Evolutionary conservation across 805 yeast species (phyloP).

Genomic region (Teunomyces tritomae): DNA sequence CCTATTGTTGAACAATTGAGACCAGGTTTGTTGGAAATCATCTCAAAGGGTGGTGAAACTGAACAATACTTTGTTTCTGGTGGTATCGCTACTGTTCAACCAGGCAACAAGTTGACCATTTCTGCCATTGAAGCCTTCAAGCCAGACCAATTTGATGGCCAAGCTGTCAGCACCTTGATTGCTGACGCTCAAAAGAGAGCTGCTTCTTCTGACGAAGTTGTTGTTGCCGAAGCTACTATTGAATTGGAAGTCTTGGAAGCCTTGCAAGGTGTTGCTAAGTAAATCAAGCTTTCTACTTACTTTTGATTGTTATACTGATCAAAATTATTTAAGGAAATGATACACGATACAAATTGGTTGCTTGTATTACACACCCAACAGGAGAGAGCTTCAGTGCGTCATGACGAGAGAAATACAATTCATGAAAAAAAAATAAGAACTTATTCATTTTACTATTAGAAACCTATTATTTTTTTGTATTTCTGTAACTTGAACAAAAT

Average conservation of each 20-base stretch:
- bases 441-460: too few relatives aligned
- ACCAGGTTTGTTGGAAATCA: conserved; percentile 93
- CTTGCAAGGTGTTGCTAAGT: conserved; percentile 77
- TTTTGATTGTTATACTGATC: too few relatives aligned
- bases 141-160: conserved; percentile 79
- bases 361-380: too few relatives aligned
- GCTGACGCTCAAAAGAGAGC: conserved; percentile 94
- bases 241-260: conserved; percentile 97
- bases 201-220: conserved; percentile 77
- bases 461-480: too few relatives aligned
- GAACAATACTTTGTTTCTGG: conserved; percentile 89
- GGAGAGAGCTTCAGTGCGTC: too few relatives aligned
- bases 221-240: conserved; percentile 91
- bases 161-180: conserved; percentile 73
- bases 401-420: too few relatives aligned
- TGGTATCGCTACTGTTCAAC: conserved; percentile 95
- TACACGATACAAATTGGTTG: too few relatives aligned
- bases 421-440: too few relatives aligned
- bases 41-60: conserved; percentile 69
- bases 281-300: conserved; percentile 15
- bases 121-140: conserved; percentile 95
- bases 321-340: too few relatives aligned
- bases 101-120: conserved; percentile 85
- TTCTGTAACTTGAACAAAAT: too few relatives aligned
- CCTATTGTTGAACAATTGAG: conserved; percentile 94